Conservation (phyloP, 768 basidiomycete genomes). For the Calocera cornea region DNA sequence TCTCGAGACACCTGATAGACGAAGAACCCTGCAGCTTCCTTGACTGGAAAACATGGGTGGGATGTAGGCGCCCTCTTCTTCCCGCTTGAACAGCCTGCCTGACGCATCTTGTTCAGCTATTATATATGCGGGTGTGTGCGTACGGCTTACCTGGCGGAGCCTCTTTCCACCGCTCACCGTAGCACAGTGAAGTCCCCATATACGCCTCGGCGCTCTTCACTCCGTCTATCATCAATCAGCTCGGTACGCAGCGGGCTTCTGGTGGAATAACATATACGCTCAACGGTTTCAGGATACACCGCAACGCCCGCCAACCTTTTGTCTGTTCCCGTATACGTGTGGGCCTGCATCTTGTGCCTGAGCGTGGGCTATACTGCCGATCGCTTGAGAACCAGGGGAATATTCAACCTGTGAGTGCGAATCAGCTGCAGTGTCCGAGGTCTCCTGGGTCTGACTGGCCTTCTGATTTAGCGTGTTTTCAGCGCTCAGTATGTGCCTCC, state of each 20-base stretch:
- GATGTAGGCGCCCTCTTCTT: neutral
- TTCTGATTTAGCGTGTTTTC: constrained; percentile 10
- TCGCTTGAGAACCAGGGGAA: constrained; percentile 43
- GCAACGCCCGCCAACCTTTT: constrained; percentile 62
- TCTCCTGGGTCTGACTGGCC: neutral
- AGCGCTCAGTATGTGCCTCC: constrained; percentile 18
- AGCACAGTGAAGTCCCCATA: neutral
- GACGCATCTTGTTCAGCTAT: neutral
- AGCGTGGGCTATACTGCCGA: constrained; percentile 50
- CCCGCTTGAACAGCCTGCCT: neutral
- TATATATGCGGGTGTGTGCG: neutral
- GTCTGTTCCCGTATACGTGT: constrained; percentile 61
- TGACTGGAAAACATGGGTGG: constrained; percentile 1
- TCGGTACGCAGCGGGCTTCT: neutral
- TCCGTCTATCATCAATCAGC: neutral
- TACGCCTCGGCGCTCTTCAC: neutral
- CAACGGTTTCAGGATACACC: constrained; percentile 33
- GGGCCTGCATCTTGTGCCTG: constrained; percentile 52
- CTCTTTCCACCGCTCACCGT: no score
- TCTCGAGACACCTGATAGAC: neutral
- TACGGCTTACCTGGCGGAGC: no score
- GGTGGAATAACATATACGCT: neutral
- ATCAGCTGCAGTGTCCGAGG: neutral
- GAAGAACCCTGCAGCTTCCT: neutral
- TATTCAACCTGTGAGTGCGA: constrained; percentile 36